These are phyloP conservation scores for Stygiomarasmius scandens DNA, from an alignment of 1,284 basidiomycete genomes.

Conservation along the genomic window DNA sequence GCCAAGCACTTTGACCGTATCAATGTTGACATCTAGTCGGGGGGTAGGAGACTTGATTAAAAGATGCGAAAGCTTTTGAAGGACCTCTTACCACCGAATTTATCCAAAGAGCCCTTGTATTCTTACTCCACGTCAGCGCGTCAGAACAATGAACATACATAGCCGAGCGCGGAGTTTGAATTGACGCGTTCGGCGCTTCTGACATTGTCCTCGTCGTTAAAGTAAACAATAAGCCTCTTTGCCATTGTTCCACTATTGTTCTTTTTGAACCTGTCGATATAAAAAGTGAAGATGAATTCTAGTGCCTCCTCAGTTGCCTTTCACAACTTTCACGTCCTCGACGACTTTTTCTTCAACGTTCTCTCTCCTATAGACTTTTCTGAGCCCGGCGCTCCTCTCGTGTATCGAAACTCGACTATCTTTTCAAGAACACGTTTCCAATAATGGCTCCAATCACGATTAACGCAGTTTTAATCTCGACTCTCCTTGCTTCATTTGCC, in stretches of 20 bases:
- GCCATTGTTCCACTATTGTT: neutral
- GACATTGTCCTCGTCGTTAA: too few species aligned
- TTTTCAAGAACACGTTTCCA: neutral
- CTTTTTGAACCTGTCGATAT: neutral
- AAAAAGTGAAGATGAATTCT: neutral
- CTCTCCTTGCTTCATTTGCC: conserved; percentile 7
- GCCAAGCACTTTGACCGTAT: too few species aligned
- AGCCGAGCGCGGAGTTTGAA: too few species aligned
- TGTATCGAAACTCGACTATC: neutral
- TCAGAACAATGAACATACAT: too few species aligned
- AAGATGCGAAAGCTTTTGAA: too few species aligned
- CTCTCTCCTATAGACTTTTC: neutral
- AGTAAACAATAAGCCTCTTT: neutral
- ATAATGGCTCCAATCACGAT: conserved; percentile 6
- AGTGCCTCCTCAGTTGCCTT: neutral
- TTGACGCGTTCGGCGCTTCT: too few species aligned
- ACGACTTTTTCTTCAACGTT: neutral
- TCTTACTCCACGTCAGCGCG: too few species aligned
- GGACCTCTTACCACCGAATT: too few species aligned
- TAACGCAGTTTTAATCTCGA: conserved; percentile 4
- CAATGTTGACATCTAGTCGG: too few species aligned
- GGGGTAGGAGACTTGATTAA: too few species aligned
- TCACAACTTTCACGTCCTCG: neutral
- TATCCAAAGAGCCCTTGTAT: too few species aligned
- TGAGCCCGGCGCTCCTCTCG: conserved; percentile 10